phyloP scores from a whole-genome alignment of 805 yeast genomes.

The Kazachstania viticola region DNA sequence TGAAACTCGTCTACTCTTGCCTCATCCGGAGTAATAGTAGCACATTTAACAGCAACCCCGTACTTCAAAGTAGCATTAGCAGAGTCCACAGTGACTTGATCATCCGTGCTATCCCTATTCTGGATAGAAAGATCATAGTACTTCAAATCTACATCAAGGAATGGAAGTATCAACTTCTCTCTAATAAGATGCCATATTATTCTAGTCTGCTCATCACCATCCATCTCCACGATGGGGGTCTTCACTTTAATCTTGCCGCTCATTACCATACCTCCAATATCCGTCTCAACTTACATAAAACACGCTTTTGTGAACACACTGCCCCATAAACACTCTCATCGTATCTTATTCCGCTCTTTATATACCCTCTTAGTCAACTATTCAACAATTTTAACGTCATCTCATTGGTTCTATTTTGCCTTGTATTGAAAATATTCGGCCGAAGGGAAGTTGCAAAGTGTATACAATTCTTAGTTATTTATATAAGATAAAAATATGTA shows the following conservation, averaged over 20 bases:
- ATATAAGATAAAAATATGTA: too few relatives aligned
- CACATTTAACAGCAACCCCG: constrained; percentile 93
- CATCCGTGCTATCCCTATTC: constrained; percentile 79
- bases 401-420: too few relatives aligned
- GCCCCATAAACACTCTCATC: too few relatives aligned
- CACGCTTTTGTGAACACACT: too few relatives aligned
- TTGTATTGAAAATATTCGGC: too few relatives aligned
- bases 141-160: constrained; percentile 74
- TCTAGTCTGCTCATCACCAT: constrained; percentile 96
- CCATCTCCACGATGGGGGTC: constrained; percentile 91
- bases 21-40: constrained; percentile 97
- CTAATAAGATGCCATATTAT: constrained; percentile 90
- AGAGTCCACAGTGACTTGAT: constrained; percentile 78
- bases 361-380: too few relatives aligned
- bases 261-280: too few relatives aligned
- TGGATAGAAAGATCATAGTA: constrained; percentile 86
- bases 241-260: constrained; percentile 58
- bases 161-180: constrained; percentile 76
- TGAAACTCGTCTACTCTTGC: constrained; percentile 85
- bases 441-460: too few relatives aligned
- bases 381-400: too few relatives aligned
- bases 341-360: too few relatives aligned
- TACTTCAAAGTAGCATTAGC: constrained; percentile 82
- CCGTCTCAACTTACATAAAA: too few relatives aligned
- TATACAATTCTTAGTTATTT: too few relatives aligned